Evolutionary conservation across 108 stramenopile species (phyloP), one percentile per base, ranked within the genome.

Genomic region (Chaetoceros muelleri): DNA sequence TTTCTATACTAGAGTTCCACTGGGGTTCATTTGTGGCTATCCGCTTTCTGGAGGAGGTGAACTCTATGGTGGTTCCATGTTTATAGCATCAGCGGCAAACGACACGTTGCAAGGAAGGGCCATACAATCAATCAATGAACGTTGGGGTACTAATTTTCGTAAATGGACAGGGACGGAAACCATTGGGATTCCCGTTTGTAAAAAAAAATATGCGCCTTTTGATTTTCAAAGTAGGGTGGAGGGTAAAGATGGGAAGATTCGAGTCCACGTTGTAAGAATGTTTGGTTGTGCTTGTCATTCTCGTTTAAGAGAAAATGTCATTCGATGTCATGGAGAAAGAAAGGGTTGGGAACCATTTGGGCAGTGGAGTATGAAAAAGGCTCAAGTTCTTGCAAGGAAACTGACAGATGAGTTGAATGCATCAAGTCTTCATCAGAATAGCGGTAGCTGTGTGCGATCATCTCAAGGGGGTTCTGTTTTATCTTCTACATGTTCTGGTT

Each of bases 21-120:
- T 92, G 61, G 90, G 90, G 67, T 92, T 92, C 61, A 75, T 92
- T 47, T 91, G 90, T 57, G 90, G 90, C 61, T 85, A 85, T 69
- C 90, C 88, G 19, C 64, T 81, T 23, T 51, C 65, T 5, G 67
- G 76, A 18, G 69, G 72, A 10, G 90, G 90, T 30, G 90, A 92
- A 52, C 67, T 85, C 21, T 92, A 92, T 57, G 85, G 85, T 1
- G 90, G 90, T 17, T 74, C 72, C 60, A 92, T 92, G 85, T 92
- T 87, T 58, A 67, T 71, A 29, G 67, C 74, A 47, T 83, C 84
- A 7, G 90, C 90, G 21, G 85, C 90, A 3, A 72, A 65, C 7
- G 83, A 86, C 57, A 82, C 90, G 10, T 57, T 79, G 45, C 90
- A 92, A 62, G 80, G 85, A 18, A 71, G 65, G 26, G 90, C 90